Base-by-base conservation (phyloP, 2,329 filamentous ascomycete species). In the Fusarium liriodendri region DNA sequence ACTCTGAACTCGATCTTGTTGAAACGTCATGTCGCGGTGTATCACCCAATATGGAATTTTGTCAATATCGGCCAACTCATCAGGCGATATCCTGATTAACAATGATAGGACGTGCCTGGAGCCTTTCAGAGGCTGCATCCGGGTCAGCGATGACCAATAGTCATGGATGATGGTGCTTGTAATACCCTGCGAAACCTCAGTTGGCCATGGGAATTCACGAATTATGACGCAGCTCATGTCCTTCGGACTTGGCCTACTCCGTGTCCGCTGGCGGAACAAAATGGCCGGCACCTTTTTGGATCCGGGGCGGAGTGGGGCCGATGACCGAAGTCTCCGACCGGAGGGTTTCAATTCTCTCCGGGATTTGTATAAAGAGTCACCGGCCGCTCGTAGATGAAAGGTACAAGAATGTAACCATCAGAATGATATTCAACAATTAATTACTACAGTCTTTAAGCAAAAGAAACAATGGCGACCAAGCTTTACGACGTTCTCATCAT, bases 401-500 rank as follows among this genome's bases (percentile, higher is more conserved):
- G 10, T 5, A 20, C 18, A 40, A 20, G 6, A 20, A 20, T 10
- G 13, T 3, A n/a, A n/a, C 4, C 37, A 38, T 8, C 18, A 38
- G 37, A 8, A 38, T 7, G 0, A n/a, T 1, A 38, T n/a, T n/a
- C 8, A n/a, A 10, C 37, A 2, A n/a, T 9, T 7, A 38, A 38
- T 18, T n/a, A n/a, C 37, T 38, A 18, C 9, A n/a, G 37, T n/a
- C 18, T 18, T 38, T 38, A 1, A n/a, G 4, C 8, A 38, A n/a
- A 8, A 38, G 18, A 38, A 45, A 35, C n/a, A 37, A 73, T 73
- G 71, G 4, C 68, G 4, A 62, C 70, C 0, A 79, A 78, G 16
- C 71, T 83, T 67, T 87, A 85, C 77, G 87, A 89, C 76, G 86
- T 84, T 25, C 84, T 89, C 62, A 82, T 90, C 67, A 83, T 90